Evolutionary conservation across 495 filamentous ascomycete species (phyloP).

Genomic region (Hypomontagnella monticulosa): DNA sequence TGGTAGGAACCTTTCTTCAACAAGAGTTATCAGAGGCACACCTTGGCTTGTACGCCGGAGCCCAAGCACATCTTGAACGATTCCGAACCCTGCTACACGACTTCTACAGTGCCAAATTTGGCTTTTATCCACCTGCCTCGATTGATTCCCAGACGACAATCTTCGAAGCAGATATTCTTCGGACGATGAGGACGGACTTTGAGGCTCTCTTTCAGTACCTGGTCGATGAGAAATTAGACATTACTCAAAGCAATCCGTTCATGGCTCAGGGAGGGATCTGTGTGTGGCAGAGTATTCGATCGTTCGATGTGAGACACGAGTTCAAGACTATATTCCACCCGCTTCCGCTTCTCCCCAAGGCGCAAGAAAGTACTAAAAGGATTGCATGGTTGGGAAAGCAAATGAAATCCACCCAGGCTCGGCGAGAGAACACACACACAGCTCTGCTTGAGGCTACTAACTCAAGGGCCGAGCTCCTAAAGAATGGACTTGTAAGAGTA

Average conservation of each 20-base stretch:
- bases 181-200: slow-evolving; percentile 69
- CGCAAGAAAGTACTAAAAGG: slow-evolving; percentile 29
- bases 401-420: slow-evolving; percentile 48
- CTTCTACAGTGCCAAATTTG: slow-evolving; percentile 68
- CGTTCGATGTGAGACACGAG: slow-evolving; percentile 66
- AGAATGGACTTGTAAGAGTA: slow-evolving; percentile 54
- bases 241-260: slow-evolving; percentile 49
- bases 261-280: slow-evolving; percentile 67
- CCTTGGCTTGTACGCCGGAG: slow-evolving; percentile 62
- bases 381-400: slow-evolving; percentile 44
- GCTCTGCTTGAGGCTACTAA: slow-evolving; percentile 57
- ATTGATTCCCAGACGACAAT: slow-evolving; percentile 45
- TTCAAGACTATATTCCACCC: slow-evolving; percentile 64
- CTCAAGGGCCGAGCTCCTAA: slow-evolving; percentile 40
- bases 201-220: slow-evolving; percentile 69
- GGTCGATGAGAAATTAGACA: slow-evolving; percentile 61
- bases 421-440: slow-evolving; percentile 47
- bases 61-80: slow-evolving; percentile 66
- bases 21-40: slow-evolving; percentile 66
- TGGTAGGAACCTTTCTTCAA: slow-evolving; percentile 67
- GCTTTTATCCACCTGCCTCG: slow-evolving; percentile 69
- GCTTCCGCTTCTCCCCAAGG: slow-evolving; percentile 66
- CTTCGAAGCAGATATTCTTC: slow-evolving; percentile 63
- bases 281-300: slow-evolving; percentile 65
- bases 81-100: slow-evolving; percentile 69